Evolutionary conservation across 2,329 filamentous ascomycete species (phyloP), one percentile per base, ranked within the genome.

Genomic region (Botrytis tulipae): DNA sequence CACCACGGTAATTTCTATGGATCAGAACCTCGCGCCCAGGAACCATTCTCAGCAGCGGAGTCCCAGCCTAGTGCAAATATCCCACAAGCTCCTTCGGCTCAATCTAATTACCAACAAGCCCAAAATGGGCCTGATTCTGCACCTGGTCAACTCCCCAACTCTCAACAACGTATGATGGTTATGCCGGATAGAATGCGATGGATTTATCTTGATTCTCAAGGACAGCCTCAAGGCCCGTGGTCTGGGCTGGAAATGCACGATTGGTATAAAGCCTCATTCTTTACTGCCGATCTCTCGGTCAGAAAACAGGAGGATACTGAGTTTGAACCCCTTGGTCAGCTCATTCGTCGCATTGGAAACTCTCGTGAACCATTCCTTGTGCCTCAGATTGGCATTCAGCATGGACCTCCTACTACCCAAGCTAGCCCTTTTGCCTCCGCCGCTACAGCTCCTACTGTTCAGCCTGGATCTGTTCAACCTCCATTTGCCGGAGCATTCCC

Each of bases 181-280:
- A 98, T 99, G 96, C 96, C 96, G 3, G 96, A 99, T 82, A 89
- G 97, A 22, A 99, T 99, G 94, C 89, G 95, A 79, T 99, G 96
- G 96, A 95, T 98, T 29, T 99, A 99, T 81, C 91, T 97, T 70
- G 96, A 99, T 81, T 96, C 96, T 8, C 93, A 97, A 81, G 94
- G 94, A 35, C 92, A 93, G 75, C 91, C 94, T 9, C 96, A 99
- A 81, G 96, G 96, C 0, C 96, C 96, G 0, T 99, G 96, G 84
- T 98, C 94, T 57, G 96, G 96, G 1, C 85, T 99, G 68, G 96
- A 99, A 83, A 99, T 99, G 96, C 97, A 99, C 78, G 97, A 99
- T 79, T 99, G 96, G 96, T 99, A 98, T 84, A 98, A 98, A 82
- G 95, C 95, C 54, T 95, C 95, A 63, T 99, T 98, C 84, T 99